phyloP scores from a whole-genome alignment of 768 basidiomycete genomes.

The Boletus subcaerulescens region DNA sequence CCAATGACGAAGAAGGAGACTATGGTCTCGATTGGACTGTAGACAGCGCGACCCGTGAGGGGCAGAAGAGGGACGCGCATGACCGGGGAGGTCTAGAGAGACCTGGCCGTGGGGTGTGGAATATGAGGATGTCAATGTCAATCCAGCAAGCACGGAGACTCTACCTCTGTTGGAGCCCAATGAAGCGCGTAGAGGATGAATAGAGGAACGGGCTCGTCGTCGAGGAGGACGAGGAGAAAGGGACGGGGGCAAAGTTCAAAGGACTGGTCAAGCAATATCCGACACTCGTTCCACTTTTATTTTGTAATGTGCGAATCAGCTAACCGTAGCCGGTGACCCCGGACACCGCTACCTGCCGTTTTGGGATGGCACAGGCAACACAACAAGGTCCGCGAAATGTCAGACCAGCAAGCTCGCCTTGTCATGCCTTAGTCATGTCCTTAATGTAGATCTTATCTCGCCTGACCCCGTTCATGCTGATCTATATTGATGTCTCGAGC shows the following conservation, averaged over 20 bases:
- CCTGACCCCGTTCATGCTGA: background rate
- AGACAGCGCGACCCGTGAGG: constrained; percentile 68
- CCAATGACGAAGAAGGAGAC: constrained; percentile 86
- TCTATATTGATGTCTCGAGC: too few relatives aligned
- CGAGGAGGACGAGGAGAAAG: background rate
- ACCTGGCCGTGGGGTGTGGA: too few relatives aligned
- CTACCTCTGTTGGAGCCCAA: background rate
- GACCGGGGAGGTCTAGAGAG: background rate
- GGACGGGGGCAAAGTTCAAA: background rate
- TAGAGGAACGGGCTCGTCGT: background rate
- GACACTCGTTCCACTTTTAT: constrained; percentile 31
- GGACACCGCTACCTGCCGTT: constrained; percentile 13
- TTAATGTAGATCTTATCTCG: background rate
- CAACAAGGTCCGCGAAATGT: too few relatives aligned
- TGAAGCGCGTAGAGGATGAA: background rate
- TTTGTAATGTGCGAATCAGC: constrained; percentile 22
- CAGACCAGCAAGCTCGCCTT: too few relatives aligned
- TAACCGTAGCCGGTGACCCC: constrained; percentile 23
- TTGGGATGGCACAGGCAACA: background rate
- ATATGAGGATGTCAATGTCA: background rate
- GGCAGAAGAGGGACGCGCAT: constrained; percentile 67
- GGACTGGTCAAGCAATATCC: background rate
- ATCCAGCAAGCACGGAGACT: background rate
- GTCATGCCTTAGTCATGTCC: too few relatives aligned
- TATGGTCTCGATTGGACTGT: constrained; percentile 84